Percentiles rank a stretch among this genome's conserved stretches.
Evolutionary conservation across 1,139 yeast species (phyloP).

Genomic region (Hemisphaericaspora lyxosophila): DNA sequence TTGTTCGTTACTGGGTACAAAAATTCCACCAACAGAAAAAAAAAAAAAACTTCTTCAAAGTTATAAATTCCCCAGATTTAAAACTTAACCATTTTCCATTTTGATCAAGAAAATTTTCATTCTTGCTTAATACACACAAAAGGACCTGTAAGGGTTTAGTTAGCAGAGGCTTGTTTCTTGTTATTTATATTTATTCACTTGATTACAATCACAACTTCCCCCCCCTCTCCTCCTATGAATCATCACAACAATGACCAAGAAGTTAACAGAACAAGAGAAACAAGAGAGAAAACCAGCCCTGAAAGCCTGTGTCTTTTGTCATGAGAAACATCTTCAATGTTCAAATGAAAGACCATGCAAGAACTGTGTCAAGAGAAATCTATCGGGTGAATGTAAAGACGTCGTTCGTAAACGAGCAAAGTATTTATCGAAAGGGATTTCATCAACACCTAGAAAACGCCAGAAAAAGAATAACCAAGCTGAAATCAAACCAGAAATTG

Average conservation of each 20-base stretch:
- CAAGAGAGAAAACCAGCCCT: slow-evolving; percentile 58
- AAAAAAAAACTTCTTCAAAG: not conserved
- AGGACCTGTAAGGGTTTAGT: no score
- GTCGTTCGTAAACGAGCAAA: slow-evolving; percentile 59
- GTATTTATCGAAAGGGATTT: slow-evolving; percentile 23
- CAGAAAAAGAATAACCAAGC: no score
- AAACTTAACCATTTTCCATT: not conserved
- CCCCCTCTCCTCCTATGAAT: no score
- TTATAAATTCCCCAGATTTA: slow-evolving; percentile 1
- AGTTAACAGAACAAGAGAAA: slow-evolving; percentile 53
- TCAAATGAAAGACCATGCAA: slow-evolving; percentile 61
- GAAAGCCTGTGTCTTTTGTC: slow-evolving; percentile 72
- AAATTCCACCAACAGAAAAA: not conserved
- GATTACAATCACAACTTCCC: no score
- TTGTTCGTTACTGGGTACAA: no score
- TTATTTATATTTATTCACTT: no score
- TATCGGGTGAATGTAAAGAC: slow-evolving; percentile 56
- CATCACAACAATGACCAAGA: slow-evolving; percentile 77
- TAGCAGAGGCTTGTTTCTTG: no score
- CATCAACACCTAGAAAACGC: slow-evolving; percentile 2
- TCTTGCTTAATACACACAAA: not conserved
- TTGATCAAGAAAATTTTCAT: not conserved
- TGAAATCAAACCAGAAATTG: not conserved
- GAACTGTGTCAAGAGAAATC: slow-evolving; percentile 62
- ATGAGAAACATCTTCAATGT: slow-evolving; percentile 70